phyloP scores from a whole-genome alignment of 2,329 filamentous ascomycete species.

The Pyrenophora teres region DNA sequence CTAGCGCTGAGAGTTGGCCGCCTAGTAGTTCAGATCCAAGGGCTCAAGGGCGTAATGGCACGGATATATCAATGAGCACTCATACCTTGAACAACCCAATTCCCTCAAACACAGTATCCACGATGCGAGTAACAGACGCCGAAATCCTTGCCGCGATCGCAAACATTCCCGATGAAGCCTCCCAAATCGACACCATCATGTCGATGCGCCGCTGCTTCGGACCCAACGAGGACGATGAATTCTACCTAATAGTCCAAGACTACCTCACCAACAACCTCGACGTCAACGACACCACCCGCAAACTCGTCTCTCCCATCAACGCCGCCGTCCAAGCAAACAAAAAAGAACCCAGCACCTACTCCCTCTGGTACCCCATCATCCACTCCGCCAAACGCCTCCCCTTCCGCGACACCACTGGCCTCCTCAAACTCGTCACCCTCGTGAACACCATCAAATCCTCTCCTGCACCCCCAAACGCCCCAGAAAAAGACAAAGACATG shows the following conservation, averaged over 20 bases:
- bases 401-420: slow-evolving; percentile 1
- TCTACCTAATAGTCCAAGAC: slow-evolving; percentile 1
- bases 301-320: neutral
- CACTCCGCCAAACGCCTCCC: slow-evolving; percentile 6
- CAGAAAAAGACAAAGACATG: neutral
- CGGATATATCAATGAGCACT: neutral
- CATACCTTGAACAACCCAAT: too few relatives aligned
- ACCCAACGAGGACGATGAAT: neutral
- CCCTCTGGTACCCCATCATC: slow-evolving; percentile 3
- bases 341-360: neutral
- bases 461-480: neutral
- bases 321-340: neutral
- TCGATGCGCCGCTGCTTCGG: slow-evolving; percentile 1
- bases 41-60: slow-evolving; percentile 2
- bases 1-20: neutral
- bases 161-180: slow-evolving; percentile 4
- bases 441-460: neutral
- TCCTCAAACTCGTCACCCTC: slow-evolving; percentile 1
- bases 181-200: slow-evolving; percentile 3
- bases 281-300: neutral
- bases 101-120: neutral
- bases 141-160: neutral
- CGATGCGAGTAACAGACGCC: neutral
- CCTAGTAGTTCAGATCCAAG: neutral
- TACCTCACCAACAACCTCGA: neutral